Base-by-base conservation (phyloP, 371 early-diverging fungal species). In the Cokeromyces recurvatus region DNA sequence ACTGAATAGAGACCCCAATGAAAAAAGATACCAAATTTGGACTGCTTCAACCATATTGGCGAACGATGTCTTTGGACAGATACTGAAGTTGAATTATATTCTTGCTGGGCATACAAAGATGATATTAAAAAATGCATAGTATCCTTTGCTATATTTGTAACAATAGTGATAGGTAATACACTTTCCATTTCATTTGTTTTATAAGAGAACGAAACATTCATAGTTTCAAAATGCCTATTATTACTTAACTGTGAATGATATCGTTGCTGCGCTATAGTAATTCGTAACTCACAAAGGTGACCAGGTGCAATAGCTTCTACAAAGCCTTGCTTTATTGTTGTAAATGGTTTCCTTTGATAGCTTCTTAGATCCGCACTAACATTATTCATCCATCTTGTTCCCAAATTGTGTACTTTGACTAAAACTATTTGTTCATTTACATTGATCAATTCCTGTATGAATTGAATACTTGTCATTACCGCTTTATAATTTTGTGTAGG, bases 1-100 rank as follows among this genome's bases (percentile, higher is more conserved):
- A 68, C 59, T 32, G 61, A 53, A 24, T 63, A 67, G 0, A 67
- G 31, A 0, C 68, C 68, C 68, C 68, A 67, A 27, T 67, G 68
- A 3, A 67, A 53, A 27, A 67, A 67, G 4, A 67, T 67, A 4
- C 68, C 68, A 46, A 67, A 67, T 19, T 67, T 67, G 20, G 60
- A 49, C n/a, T 59, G 40, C 19, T 57, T 50, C 8, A 57, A 43
- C 68, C 68, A 67, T 1, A 41, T 39, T 17, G 68, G 68, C 15
- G 61, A 55, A 12, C 55, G 42, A 50, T 67, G 68, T 4, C 46
- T 40, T 22, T 47, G 47, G 11, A 64, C 37, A 14, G 63, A 57
- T 4, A 34, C 21, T 8, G 12, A n/a, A 21, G 14, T 34, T 27
- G 29, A 5, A 7, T 27, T 27, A 27, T 27, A 27, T 5, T 27